These are phyloP conservation scores for Chalciporus chontae DNA, from an alignment of 768 basidiomycete genomes.

Conservation along the genomic window DNA sequence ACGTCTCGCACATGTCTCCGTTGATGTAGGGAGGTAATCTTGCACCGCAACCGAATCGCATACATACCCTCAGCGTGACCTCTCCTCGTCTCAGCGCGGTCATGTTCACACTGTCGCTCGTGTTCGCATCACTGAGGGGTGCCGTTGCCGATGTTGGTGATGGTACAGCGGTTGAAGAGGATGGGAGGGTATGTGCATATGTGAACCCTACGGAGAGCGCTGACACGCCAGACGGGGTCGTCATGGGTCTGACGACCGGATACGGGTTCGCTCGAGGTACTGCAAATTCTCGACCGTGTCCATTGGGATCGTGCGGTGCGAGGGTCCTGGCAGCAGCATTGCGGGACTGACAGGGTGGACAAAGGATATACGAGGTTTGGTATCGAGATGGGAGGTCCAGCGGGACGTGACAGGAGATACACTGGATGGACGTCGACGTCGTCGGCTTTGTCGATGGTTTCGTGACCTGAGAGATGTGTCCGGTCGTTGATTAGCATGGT, in stretches of 20 bases:
- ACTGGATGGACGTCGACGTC: background rate
- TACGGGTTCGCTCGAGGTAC: constrained; percentile 1
- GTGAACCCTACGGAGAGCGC: background rate
- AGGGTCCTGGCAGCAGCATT: background rate
- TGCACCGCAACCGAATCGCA: constrained; percentile 20
- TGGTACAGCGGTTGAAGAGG: background rate
- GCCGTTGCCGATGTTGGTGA: background rate
- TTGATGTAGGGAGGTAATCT: constrained; percentile 1
- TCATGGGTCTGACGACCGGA: background rate
- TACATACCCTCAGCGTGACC: constrained; percentile 4
- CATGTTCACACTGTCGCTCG: background rate
- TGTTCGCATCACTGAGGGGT: background rate
- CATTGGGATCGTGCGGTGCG: background rate
- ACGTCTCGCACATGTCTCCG: constrained; percentile 12
- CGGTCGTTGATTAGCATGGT: background rate
- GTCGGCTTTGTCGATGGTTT: background rate
- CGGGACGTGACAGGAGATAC: constrained; percentile 6
- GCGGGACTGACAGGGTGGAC: constrained; percentile 10
- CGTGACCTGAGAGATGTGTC: background rate
- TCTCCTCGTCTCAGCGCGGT: no score
- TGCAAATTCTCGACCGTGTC: background rate
- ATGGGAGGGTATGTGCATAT: background rate
- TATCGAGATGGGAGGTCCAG: background rate
- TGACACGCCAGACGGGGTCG: background rate
- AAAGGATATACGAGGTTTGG: constrained; percentile 4